phyloP scores from a whole-genome alignment of 73 alveolate species.

The Halteria grandinella region DNA sequence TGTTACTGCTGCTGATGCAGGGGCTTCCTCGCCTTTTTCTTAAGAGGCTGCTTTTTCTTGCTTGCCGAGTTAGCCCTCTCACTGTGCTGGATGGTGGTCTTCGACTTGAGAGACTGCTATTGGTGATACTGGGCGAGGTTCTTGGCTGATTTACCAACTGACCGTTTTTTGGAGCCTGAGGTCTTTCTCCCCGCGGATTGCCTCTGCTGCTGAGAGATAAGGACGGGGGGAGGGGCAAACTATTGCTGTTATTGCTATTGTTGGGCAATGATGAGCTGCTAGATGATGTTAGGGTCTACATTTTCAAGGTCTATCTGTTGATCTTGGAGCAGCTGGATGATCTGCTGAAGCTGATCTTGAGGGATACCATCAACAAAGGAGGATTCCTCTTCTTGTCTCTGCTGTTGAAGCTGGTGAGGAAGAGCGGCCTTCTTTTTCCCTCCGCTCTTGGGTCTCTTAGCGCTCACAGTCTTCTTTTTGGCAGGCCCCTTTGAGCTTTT shows the following conservation, averaged over 20 bases:
- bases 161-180: background rate
- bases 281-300: conserved; percentile 27
- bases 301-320: conserved; percentile 27
- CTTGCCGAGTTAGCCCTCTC: background rate
- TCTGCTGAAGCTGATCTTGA: background rate
- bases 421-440: conserved; percentile 13
- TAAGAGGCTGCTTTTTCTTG: conserved; percentile 2
- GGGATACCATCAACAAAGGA: background rate
- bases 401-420: background rate
- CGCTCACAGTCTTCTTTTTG: conserved; percentile 1
- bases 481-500: background rate
- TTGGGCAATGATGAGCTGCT: conserved; percentile 15
- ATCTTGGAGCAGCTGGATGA: background rate
- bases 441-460: conserved; percentile 38
- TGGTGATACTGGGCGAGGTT: background rate
- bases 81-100: conserved; percentile 2
- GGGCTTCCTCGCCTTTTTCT: conserved; percentile 15
- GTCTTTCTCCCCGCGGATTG: conserved; percentile 6
- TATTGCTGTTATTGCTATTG: background rate
- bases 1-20: background rate
- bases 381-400: background rate
- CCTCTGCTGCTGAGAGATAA: background rate
- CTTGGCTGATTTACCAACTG: background rate
- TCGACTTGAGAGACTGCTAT: conserved; percentile 9
- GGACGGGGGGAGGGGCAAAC: too few relatives aligned